These are phyloP conservation scores for Rosa hybrid DNA, from an alignment of 331 rosid genomes.

Conservation along the genomic window DNA sequence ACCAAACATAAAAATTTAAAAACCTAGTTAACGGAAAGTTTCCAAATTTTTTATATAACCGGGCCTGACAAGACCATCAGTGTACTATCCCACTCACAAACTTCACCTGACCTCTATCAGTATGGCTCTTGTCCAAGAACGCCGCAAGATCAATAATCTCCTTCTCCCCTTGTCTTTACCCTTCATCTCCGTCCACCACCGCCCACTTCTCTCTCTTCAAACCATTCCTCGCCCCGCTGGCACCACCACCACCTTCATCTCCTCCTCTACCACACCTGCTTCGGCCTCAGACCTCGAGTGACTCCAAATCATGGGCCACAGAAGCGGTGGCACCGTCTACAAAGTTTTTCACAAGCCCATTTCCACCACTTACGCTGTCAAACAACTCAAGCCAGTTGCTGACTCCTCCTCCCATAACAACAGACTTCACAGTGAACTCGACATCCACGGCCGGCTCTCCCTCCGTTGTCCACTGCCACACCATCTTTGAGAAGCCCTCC, in stretches of 20 bases:
- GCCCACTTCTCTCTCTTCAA: neutral
- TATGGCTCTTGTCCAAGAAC: no score
- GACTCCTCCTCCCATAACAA: neutral
- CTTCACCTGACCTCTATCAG: no score
- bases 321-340: neutral
- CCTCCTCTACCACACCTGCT: neutral
- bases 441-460: constrained; percentile 11
- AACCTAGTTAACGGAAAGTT: no score
- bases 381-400: neutral
- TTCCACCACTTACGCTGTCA: neutral
- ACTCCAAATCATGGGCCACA: neutral
- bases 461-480: constrained; percentile 59
- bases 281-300: neutral
- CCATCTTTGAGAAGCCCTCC: constrained; percentile 64
- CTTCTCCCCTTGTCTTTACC: no score
- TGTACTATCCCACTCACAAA: no score
- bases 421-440: neutral
- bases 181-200: neutral
- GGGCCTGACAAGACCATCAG: no score
- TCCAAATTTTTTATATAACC: no score
- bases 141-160: no score
- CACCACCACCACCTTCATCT: neutral
- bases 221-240: neutral
- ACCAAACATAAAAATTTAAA: no score
- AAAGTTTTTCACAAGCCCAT: neutral